Base-by-base conservation (phyloP, 2,329 filamentous ascomycete genomes). In the Ceratocystis ficicola region DNA sequence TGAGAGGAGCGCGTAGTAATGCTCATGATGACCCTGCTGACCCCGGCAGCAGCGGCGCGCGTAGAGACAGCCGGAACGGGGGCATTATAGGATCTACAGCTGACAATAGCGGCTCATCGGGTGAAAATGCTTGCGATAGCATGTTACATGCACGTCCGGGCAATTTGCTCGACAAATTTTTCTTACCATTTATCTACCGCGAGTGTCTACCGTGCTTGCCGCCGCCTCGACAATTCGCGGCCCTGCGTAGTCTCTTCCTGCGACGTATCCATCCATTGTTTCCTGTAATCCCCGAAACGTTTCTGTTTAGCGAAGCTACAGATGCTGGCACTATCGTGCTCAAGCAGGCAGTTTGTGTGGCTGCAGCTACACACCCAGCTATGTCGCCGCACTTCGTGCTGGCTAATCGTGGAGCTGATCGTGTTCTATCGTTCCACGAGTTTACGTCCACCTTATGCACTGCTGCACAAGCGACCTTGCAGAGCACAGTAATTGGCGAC, bases 211-310 rank as follows among this genome's bases (percentile, higher is more conserved):
- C 77, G 0, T 79, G 77, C 44, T 70, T 80, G 6, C 81, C 83
- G 0, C 77, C 80, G 0, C 72, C 76, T 0, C 70, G 74, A 2
- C 80, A 82, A 65, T 81, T 78, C 63, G 72, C 72, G 6, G 76
- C 75, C 17, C 70, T 85, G 30, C 76, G 75, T 48, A 73, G 73
- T 1, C 72, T 81, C 52, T 83, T 80, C 68, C 70, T 80, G 5
- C 76, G 81, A 25, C 80, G 81, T 68, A 76, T 84, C 7, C 80
- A 84, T 59, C 80, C 81, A 2, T 75, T 84, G 3, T 79, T 83
- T 28, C 81, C 81, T 3, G 75, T 83, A 15, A 75, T 84, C 44
- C 77, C 78, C 0, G 71, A 76, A 15, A 66, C 71, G 1, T 71
- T 74, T 17, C 66, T 79, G 1, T 71, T 72, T 0, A 71, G 70